Conservation (phyloP, 306 rosid genomes). For the Quercus mongolica region DNA sequence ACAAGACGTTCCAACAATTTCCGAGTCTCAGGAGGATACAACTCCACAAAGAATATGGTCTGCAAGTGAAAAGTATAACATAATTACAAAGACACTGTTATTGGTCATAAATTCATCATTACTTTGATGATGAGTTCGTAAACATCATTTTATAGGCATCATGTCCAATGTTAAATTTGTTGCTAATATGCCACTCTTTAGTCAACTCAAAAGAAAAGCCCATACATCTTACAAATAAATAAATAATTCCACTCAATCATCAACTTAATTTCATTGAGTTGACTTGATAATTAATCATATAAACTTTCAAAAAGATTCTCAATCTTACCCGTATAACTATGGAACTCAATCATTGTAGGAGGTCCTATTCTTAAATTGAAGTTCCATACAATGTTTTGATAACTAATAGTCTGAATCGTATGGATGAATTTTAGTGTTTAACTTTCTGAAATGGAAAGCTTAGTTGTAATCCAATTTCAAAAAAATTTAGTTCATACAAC, state of each 20-base stretch:
- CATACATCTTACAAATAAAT: neutral
- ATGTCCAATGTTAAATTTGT: no score
- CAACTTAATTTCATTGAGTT: neutral
- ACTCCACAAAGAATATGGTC: conserved; percentile 80
- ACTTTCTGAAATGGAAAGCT: no score
- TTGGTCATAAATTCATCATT: neutral
- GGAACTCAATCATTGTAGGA: neutral
- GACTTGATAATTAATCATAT: neutral
- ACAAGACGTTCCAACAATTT: conserved; percentile 78
- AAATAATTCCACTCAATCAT: neutral
- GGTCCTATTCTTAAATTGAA: no score
- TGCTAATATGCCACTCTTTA: neutral
- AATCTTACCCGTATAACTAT: neutral
- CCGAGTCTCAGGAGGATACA: conserved; percentile 79
- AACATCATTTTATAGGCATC: no score
- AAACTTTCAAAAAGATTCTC: neutral
- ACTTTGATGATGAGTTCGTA: neutral
- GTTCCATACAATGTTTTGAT: no score
- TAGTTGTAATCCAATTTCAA: neutral
- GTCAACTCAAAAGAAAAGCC: neutral
- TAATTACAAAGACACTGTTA: conserved; percentile 5
- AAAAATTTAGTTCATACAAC: neutral
- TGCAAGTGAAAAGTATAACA: conserved; percentile 41
- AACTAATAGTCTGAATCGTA: no score
- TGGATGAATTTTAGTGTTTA: no score